phyloP scores from a whole-genome alignment of 805 yeast genomes.

The Isabelozyma gotoi region DNA sequence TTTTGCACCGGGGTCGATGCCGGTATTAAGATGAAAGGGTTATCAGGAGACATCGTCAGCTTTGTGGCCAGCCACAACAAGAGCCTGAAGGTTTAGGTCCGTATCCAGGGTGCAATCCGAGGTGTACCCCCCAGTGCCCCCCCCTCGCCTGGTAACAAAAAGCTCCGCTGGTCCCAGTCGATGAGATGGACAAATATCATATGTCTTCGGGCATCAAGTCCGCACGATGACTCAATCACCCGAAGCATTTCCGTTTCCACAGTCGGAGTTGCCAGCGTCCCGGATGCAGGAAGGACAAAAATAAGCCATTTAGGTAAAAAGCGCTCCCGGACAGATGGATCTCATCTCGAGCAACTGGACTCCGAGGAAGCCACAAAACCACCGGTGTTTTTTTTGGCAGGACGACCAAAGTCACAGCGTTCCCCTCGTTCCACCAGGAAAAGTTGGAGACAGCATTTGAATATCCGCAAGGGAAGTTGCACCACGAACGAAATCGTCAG shows the following conservation, averaged over 20 bases:
- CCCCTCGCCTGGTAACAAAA: neutral
- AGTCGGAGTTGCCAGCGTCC: neutral
- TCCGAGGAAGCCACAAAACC: neutral
- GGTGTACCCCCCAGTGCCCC: neutral
- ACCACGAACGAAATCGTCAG: neutral
- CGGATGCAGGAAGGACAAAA: neutral
- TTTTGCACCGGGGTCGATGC: no score
- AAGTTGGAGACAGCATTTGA: neutral
- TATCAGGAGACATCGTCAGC: no score
- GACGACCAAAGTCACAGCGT: neutral
- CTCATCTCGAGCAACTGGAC: neutral
- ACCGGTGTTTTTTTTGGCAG: no score
- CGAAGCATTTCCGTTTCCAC: neutral
- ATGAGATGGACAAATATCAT: no score
- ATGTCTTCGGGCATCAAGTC: neutral
- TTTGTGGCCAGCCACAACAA: no score
- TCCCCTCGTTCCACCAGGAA: neutral
- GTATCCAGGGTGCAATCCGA: neutral
- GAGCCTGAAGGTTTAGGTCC: no score
- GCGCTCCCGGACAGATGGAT: neutral
- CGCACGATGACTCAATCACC: neutral
- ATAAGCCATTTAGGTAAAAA: no score
- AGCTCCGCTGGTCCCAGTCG: neutral
- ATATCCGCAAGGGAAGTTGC: neutral
- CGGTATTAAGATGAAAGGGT: no score